phyloP scores from a whole-genome alignment of 176 grass and related monocot species.

The Areca catechu region DNA sequence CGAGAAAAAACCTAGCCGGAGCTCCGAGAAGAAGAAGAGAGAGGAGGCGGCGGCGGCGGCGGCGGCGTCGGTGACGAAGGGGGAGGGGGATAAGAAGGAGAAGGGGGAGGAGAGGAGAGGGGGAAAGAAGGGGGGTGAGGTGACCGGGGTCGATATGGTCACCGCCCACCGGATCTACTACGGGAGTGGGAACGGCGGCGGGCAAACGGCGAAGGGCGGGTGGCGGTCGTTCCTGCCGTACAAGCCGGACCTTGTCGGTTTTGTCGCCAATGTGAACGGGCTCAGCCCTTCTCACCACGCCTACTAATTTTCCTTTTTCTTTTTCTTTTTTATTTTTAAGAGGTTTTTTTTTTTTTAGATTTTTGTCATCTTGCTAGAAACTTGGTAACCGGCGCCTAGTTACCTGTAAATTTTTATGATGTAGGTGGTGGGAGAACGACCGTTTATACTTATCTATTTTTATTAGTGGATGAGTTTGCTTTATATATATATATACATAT shows the following conservation, averaged over 20 bases:
- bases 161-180: background rate
- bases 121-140: conserved; percentile 7
- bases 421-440: too few species aligned
- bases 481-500: too few species aligned
- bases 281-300: conserved; percentile 54
- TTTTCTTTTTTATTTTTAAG: background rate
- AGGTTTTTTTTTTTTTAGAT: background rate
- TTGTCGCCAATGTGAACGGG: conserved; percentile 77
- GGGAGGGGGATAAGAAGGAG: too few species aligned
- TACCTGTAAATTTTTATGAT: too few species aligned
- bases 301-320: conserved; percentile 22
- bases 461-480: too few species aligned
- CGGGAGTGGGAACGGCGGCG: background rate
- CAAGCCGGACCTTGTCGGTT: conserved; percentile 64
- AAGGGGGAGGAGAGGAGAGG: conserved; percentile 6
- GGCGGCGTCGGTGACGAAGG: background rate
- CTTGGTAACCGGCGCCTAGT: too few species aligned
- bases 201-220: conserved; percentile 14
- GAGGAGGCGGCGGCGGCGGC: background rate
- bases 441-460: too few species aligned
- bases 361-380: background rate
- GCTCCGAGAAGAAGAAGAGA: conserved; percentile 7
- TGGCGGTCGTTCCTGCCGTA: conserved; percentile 24
- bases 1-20: conserved; percentile 1
- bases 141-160: conserved; percentile 25